Percentiles rank a stretch among this genome's conserved stretches.
phyloP scores from a whole-genome alignment of 257 asterid genomes.

The Agastache rugosa region DNA sequence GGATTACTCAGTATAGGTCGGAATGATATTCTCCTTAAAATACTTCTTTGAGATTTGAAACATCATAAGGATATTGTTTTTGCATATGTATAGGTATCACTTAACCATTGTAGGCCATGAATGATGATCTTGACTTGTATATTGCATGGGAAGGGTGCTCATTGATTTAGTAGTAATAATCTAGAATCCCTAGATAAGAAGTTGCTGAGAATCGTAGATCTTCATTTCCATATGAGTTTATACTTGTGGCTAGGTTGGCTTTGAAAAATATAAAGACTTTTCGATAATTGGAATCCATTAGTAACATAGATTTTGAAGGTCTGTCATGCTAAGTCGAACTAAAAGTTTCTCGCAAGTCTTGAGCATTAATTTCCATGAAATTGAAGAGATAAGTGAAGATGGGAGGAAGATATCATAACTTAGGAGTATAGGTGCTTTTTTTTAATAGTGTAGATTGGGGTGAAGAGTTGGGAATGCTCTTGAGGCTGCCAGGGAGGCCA shows the following conservation, averaged over 20 bases:
- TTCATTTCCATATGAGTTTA: neutral
- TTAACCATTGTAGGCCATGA: neutral
- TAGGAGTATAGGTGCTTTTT: neutral
- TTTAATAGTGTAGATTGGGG: neutral
- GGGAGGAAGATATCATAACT: neutral
- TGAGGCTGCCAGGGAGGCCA: neutral
- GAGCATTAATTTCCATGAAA: neutral
- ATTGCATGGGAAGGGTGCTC: neutral
- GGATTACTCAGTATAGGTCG: neutral
- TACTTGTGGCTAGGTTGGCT: neutral
- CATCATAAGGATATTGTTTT: neutral
- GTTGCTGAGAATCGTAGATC: neutral
- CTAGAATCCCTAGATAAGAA: neutral
- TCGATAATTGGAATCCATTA: neutral
- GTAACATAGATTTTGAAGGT: neutral
- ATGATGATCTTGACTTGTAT: neutral
- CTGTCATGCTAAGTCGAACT: neutral
- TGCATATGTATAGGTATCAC: neutral
- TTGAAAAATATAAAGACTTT: neutral
- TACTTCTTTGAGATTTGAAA: neutral
- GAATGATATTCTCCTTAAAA: neutral
- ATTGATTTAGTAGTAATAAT: neutral
- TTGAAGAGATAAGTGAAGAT: neutral
- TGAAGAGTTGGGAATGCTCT: constrained; percentile 12
- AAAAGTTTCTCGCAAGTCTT: neutral